These are phyloP conservation scores for Rubroboletus pulcherrimus DNA, from an alignment of 768 basidiomycete genomes.

Conservation along the genomic window DNA sequence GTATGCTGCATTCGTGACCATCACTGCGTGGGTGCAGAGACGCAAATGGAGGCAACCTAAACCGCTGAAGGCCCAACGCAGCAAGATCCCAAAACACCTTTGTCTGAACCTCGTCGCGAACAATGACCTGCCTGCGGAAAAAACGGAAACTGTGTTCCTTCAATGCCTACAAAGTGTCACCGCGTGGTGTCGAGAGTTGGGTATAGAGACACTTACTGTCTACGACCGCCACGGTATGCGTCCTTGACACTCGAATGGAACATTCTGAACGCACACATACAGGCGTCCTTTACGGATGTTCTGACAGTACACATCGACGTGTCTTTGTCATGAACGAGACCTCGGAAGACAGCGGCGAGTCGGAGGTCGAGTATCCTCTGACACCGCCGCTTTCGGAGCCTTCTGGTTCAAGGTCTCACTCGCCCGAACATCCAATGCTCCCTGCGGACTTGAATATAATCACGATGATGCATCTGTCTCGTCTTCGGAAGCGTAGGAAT, in stretches of 20 bases:
- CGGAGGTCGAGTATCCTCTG: conserved; percentile 64
- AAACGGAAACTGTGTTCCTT: conserved; percentile 42
- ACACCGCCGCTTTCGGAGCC: conserved; percentile 78
- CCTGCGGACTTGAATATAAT: conserved; percentile 15
- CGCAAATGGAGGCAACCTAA: conserved; percentile 38
- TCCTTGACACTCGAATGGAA: not conserved
- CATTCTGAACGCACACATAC: conserved; percentile 5
- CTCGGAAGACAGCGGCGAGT: conserved; percentile 39
- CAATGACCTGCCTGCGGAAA: conserved; percentile 32
- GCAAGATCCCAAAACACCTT: conserved; percentile 61
- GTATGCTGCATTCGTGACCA: conserved; percentile 44
- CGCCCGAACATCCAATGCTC: conserved; percentile 39
- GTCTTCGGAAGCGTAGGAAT: conserved; percentile 20
- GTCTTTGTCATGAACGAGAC: conserved; percentile 27
- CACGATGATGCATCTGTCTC: conserved; percentile 17
- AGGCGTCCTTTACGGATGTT: conserved; percentile 43
- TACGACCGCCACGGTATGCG: conserved; percentile 69
- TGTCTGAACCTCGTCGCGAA: conserved; percentile 59
- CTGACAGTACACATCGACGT: conserved; percentile 40
- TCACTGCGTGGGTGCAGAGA: conserved; percentile 40
- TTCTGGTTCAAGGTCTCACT: conserved; percentile 60
- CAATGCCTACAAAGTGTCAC: conserved; percentile 52
- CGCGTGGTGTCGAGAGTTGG: conserved; percentile 59
- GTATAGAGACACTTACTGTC: conserved; percentile 61
- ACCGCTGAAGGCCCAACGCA: conserved; percentile 49